Evolutionary conservation across 352 stramenopile genomes (phyloP).

Genomic region (Aphanomyces cochlioides): DNA sequence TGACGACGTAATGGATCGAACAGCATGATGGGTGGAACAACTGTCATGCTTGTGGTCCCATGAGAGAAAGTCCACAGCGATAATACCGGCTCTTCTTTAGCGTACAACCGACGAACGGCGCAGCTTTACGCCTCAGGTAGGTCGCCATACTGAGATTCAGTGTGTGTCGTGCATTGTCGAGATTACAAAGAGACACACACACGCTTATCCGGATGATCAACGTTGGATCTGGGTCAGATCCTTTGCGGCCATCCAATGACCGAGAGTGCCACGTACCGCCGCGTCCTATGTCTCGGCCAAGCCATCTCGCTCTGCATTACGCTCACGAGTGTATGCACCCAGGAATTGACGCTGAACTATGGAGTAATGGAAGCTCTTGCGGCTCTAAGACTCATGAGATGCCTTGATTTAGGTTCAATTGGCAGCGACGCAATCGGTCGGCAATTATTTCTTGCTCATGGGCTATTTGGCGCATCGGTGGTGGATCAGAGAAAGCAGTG

Average conservation of each 20-base stretch:
- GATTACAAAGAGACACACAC: background rate
- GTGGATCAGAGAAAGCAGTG: constrained; percentile 4
- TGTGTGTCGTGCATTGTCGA: too few species aligned
- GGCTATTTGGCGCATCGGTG: constrained; percentile 41
- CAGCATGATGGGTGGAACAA: too few species aligned
- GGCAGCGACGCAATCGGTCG: constrained; percentile 65
- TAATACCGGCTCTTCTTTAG: too few species aligned
- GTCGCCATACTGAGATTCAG: too few species aligned
- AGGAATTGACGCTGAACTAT: constrained; percentile 77
- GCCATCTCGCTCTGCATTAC: constrained; percentile 87
- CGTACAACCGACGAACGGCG: too few species aligned
- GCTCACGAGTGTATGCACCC: constrained; percentile 82
- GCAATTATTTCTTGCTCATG: constrained; percentile 66
- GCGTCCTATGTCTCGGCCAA: constrained; percentile 74
- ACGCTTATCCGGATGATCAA: constrained; percentile 14
- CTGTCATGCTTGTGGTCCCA: too few species aligned
- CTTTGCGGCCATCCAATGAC: constrained; percentile 30
- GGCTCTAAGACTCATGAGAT: constrained; percentile 19
- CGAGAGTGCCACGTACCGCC: constrained; percentile 35
- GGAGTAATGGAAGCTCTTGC: constrained; percentile 27
- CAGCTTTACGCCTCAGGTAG: too few species aligned
- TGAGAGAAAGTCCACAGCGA: too few species aligned
- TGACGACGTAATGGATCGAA: too few species aligned
- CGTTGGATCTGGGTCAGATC: background rate
- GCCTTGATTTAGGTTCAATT: constrained; percentile 52